A percentile compares a stretch with the other conserved stretches of the same genome.
These are phyloP conservation scores for Chlorella sp. DNA, from an alignment of 139 green algal species.

Conservation along the genomic window DNA sequence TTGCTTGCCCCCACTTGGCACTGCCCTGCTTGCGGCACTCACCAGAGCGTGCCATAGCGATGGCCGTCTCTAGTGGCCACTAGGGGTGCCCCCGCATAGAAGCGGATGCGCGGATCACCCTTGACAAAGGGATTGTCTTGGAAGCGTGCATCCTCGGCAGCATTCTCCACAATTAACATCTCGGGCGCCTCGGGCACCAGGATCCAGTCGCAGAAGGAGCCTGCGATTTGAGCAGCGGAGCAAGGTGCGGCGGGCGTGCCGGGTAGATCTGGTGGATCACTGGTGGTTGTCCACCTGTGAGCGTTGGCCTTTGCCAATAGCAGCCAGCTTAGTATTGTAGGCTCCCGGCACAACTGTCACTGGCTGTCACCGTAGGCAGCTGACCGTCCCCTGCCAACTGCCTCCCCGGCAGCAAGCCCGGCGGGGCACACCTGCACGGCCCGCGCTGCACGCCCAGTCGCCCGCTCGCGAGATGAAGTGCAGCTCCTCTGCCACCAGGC, in stretches of 20 bases:
- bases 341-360: too few relatives aligned
- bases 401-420: too few relatives aligned
- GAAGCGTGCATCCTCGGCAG: constrained; percentile 59
- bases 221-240: background rate
- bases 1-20: too few relatives aligned
- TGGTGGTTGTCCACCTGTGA: too few relatives aligned
- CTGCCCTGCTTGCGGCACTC: too few relatives aligned
- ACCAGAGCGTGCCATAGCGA: background rate
- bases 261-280: too few relatives aligned
- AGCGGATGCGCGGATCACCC: constrained; percentile 76
- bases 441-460: constrained; percentile 15
- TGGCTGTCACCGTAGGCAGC: too few relatives aligned
- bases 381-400: too few relatives aligned
- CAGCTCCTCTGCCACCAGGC: constrained; percentile 16
- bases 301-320: too few relatives aligned
- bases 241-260: too few relatives aligned
- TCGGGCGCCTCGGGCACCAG: background rate
- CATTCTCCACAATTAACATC: constrained; percentile 83
- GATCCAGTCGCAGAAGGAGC: constrained; percentile 25
- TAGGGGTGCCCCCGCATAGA: constrained; percentile 86
- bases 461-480: constrained; percentile 14
- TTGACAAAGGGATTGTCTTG: constrained; percentile 70
- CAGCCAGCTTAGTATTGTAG: too few relatives aligned
- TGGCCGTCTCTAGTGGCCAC: constrained; percentile 52
- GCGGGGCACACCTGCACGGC: background rate